A percentile compares a stretch with the other conserved stretches of the same genome.
These are phyloP conservation scores for Trichoderma koningiopsis DNA, from an alignment of 2,329 filamentous ascomycete genomes.

Conservation along the genomic window DNA sequence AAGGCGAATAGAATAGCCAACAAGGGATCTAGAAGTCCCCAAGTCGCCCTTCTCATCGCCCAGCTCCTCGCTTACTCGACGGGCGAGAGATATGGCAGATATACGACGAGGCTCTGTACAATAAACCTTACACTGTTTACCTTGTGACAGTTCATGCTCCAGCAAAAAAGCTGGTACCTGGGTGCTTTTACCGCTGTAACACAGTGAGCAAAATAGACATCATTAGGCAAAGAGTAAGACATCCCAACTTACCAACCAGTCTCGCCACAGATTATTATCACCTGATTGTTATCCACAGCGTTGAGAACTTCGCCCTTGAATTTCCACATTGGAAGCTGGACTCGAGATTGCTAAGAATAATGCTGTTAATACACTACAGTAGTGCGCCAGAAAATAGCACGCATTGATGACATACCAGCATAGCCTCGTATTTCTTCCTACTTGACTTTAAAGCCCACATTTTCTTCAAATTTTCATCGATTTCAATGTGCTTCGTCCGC, in stretches of 20 bases:
- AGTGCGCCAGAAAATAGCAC: background rate
- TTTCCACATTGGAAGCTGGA: constrained; percentile 85
- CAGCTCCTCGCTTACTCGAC: constrained; percentile 90
- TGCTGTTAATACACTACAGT: background rate
- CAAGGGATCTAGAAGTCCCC: constrained; percentile 78
- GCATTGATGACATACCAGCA: constrained; percentile 60
- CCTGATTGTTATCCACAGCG: constrained; percentile 76
- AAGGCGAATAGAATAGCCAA: constrained; percentile 92
- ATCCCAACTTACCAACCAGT: constrained; percentile 69
- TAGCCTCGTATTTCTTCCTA: constrained; percentile 68
- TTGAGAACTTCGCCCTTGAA: constrained; percentile 78
- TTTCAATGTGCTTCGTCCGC: constrained; percentile 42
- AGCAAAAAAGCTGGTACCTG: constrained; percentile 94
- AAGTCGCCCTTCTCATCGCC: constrained; percentile 82
- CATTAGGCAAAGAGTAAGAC: background rate
- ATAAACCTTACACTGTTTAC: constrained; percentile 85
- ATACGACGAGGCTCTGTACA: constrained; percentile 95
- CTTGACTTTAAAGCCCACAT: constrained; percentile 63
- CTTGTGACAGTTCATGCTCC: constrained; percentile 81
- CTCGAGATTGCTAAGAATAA: constrained; percentile 57
- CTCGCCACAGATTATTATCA: constrained; percentile 93
- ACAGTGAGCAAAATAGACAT: constrained; percentile 30
- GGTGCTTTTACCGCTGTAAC: constrained; percentile 80
- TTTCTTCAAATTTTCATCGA: constrained; percentile 54
- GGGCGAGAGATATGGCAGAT: constrained; percentile 90